Evolutionary conservation across 805 yeast genomes (phyloP).

Genomic region (Saccharomycopsis microspora): DNA sequence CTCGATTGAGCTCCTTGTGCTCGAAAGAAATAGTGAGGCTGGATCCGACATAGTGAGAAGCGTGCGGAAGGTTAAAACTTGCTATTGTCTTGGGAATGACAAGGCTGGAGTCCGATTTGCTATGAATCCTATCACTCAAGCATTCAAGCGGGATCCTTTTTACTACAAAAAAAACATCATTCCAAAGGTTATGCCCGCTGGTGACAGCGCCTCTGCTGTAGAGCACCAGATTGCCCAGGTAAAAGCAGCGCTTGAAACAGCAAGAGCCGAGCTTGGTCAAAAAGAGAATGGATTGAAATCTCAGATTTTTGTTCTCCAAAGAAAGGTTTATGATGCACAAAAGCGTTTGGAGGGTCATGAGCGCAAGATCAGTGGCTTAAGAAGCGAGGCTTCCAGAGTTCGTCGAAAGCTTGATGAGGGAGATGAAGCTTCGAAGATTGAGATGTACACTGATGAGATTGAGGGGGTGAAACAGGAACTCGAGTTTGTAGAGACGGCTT

Average conservation of each 20-base stretch:
- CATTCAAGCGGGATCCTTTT: slow-evolving; percentile 43
- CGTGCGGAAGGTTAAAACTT: slow-evolving; percentile 31
- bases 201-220: too few relatives aligned
- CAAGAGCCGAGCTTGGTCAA: neutral
- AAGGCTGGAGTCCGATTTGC: slow-evolving; percentile 35
- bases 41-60: slow-evolving; percentile 36
- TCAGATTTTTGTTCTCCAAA: too few relatives aligned
- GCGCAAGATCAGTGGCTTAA: too few relatives aligned
- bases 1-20: slow-evolving; percentile 44
- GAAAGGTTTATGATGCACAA: too few relatives aligned
- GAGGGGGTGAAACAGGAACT: neutral
- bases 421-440: neutral
- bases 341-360: too few relatives aligned
- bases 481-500: neutral
- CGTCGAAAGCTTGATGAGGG: too few relatives aligned
- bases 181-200: neutral
- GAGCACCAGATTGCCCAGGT: neutral
- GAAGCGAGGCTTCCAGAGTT: too few relatives aligned
- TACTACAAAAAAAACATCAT: slow-evolving; percentile 23
- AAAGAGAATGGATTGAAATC: neutral
- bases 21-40: slow-evolving; percentile 37
- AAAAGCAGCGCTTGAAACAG: neutral
- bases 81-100: slow-evolving; percentile 30
- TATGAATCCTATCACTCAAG: slow-evolving; percentile 25
- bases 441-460: neutral